Evolutionary conservation across 345 rosid species (phyloP).

Genomic region (Gossypium raimondii): DNA sequence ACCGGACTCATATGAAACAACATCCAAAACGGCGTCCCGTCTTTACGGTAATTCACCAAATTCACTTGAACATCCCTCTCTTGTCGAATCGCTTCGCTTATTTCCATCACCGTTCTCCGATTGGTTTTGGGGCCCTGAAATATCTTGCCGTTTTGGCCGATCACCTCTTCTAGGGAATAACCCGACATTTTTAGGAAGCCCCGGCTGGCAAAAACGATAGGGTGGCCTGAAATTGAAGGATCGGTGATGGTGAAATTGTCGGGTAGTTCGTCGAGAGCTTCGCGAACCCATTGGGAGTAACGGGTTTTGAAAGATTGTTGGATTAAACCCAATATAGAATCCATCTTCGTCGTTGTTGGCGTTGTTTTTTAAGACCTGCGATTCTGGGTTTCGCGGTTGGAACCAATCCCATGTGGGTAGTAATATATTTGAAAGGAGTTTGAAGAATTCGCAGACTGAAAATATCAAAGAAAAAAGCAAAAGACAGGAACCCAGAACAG

Average conservation of each 20-base stretch:
- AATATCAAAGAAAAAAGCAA: background rate
- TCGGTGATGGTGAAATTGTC: slow-evolving; percentile 86
- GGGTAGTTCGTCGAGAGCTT: slow-evolving; percentile 67
- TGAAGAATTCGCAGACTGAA: slow-evolving; percentile 7
- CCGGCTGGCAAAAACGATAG: slow-evolving; percentile 77
- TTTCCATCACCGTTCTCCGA: slow-evolving; percentile 67
- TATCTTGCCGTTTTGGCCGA: slow-evolving; percentile 72
- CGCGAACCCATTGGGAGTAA: slow-evolving; percentile 51
- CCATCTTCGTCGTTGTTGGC: slow-evolving; percentile 43
- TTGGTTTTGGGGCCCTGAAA: slow-evolving; percentile 81
- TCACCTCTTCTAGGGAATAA: slow-evolving; percentile 55
- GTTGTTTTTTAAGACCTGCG: slow-evolving; percentile 17
- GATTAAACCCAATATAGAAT: slow-evolving; percentile 46
- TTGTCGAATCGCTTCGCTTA: slow-evolving; percentile 78
- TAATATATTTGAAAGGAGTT: background rate
- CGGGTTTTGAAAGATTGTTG: slow-evolving; percentile 45
- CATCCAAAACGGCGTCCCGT: slow-evolving; percentile 92
- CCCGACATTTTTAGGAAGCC: slow-evolving; percentile 80
- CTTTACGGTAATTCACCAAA: slow-evolving; percentile 76
- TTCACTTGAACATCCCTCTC: slow-evolving; percentile 57
- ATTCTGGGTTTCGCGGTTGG: slow-evolving; percentile 22
- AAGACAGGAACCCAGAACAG: slow-evolving; percentile 8
- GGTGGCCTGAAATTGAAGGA: slow-evolving; percentile 78
- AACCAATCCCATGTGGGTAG: slow-evolving; percentile 68
- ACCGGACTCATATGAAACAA: slow-evolving; percentile 74